A percentile compares a stretch with the other conserved stretches of the same genome.
Evolutionary conservation across 1,139 yeast genomes (phyloP).

Genomic region (Wickerhamiella infanticola): DNA sequence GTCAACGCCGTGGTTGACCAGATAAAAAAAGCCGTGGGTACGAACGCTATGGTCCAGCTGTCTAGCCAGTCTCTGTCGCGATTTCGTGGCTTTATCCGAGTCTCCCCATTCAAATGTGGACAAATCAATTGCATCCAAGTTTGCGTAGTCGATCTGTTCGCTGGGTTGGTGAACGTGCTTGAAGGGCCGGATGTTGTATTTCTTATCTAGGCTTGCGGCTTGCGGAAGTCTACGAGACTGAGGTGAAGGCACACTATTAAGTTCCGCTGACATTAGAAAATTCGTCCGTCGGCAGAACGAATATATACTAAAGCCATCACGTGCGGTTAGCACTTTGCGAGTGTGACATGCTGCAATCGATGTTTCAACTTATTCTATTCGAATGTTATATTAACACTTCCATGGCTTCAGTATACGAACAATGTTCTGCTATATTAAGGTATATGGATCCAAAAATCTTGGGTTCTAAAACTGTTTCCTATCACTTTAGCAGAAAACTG

Average conservation of each 20-base stretch:
- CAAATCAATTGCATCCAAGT: constrained; percentile 28
- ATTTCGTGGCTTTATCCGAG: constrained; percentile 18
- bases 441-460: no score
- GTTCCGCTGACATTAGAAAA: not conserved
- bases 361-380: no score
- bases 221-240: not conserved
- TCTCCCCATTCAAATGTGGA: constrained; percentile 25
- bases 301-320: no score
- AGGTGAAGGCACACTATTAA: not conserved
- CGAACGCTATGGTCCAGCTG: constrained; percentile 27
- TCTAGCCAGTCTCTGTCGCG: constrained; percentile 24
- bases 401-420: no score
- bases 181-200: constrained; percentile 27
- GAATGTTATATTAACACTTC: no score
- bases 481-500: no score
- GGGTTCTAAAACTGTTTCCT: no score
- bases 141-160: constrained; percentile 18
- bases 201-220: constrained; percentile 11
- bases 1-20: constrained; percentile 28
- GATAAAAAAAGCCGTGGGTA: constrained; percentile 33
- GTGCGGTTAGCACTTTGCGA: no score
- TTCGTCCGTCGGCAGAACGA: not conserved
- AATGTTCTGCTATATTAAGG: no score
- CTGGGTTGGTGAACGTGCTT: constrained; percentile 20
- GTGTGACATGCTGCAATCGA: no score